Evolutionary conservation across 129 eudicot genomes (phyloP), one percentile per base, ranked within the genome.

Genomic region (Flaveria sonorensis): DNA sequence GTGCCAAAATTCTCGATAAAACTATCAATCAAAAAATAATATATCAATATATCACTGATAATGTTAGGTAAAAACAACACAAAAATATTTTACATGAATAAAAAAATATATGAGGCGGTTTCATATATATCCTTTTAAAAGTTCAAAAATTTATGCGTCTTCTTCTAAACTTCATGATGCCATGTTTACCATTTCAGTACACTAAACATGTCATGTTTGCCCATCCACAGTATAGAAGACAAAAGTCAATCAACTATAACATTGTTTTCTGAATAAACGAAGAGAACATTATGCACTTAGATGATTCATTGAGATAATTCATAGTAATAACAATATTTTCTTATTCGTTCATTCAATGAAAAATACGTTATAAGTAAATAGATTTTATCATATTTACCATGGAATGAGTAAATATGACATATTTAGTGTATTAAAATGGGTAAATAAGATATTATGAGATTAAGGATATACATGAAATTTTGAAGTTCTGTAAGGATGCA

Each of bases 1-100:
- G 98, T 93, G 48, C 98, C 98, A 80, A 88, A 93, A 75, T 82
- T 93, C 83, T 93, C 97, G 26, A 93, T 93, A 75, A 93, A 93
- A 79, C 98, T 93, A 87, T 71, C 72, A 56, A 13, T 43, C 14
- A 77, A 81, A 7, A 72, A 60, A n/a, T 15, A 24, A 0, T 20
- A n/a, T 23, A 46, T 53, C 36, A 30, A 30, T 13, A 19, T 30
- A 45, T 77, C 20, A 75, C 77, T 24, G 68, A 62, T 8, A 65
- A 68, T 30, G 28, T 57, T 51, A 71, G 61, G 52, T 26, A 40
- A 64, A 70, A 55, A 28, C 9, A 10, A n/a, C 23, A 9, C 24
- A 19, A 70, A 20, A 16, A 39, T 61, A 13, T 15, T 28, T 14
- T 43, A 43, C 20, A 39, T 47, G 10, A 9, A 24, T 16, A 62